Evolutionary conservation across 2,329 filamentous ascomycete genomes (phyloP), one percentile per base, ranked within the genome.

Genomic region (Aotearoamyces nothofagi): DNA sequence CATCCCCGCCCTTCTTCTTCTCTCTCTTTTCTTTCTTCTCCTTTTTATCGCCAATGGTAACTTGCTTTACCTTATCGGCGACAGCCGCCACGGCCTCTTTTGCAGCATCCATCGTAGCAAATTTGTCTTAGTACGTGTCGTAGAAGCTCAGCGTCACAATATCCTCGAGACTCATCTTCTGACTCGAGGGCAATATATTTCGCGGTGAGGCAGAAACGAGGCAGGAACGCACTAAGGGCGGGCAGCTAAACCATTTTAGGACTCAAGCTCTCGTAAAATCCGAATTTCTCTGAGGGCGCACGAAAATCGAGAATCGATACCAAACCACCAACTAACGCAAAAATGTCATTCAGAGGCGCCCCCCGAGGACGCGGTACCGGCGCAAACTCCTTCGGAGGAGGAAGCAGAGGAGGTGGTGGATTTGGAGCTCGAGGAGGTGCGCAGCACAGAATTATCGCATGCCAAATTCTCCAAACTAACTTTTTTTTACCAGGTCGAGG

Each of bases 21-120:
- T 63, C 47, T 41, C 57, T 54, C 44, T 56, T 60, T 41, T 39
- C 38, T 41, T 51, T 45, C 44, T 55, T 54, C 30, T 44, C 42
- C 32, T 51, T 44, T 36, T 47, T 47, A 23, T 52, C 45, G 31
- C 58, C 62, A 36, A 75, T 60, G 25, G 61, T 55, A 33, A 72
- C 57, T 37, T 71, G 68, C 55, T 75, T 75, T 42, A 72, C 61
- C 34, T 60, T 62, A 42, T 73, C 69, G 36, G 60, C 57, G 38
- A 63, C 57, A 40, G 59, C 48, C 30, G 60, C 55, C 31, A 65
- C 55, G 32, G 56, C 54, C 36, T 61, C 43, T 34, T 63, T 60
- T 29, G 59, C 55, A 39, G 56, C 50, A 39, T 64, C 61, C 62
- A 66, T 66, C 41, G 30, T 49, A 48, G 22, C 26, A 32, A 12